Percentiles rank a stretch among this genome's conserved stretches.
phyloP scores from a whole-genome alignment of 2,329 filamentous ascomycete species.

The Dothistroma pini region DNA sequence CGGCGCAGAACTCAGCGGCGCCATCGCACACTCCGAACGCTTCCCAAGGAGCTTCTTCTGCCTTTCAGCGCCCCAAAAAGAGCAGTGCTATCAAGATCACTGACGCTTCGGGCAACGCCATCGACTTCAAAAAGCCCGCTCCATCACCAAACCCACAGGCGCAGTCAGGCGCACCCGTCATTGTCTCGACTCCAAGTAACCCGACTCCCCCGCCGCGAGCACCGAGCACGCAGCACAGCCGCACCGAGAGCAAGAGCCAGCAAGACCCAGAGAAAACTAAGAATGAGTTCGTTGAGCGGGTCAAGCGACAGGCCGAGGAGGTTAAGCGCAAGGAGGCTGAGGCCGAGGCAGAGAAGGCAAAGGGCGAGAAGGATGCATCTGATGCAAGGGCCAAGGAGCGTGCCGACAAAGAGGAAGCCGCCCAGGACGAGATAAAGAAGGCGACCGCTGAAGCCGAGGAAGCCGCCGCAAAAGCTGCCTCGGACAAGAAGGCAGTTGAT shows the following conservation, averaged over 20 bases:
- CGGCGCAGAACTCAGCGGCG: constrained; percentile 55
- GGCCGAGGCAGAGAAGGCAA: constrained; percentile 53
- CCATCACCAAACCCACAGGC: constrained; percentile 55
- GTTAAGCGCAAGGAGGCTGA: constrained; percentile 37
- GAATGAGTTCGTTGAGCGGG: constrained; percentile 62
- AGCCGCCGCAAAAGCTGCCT: constrained; percentile 49
- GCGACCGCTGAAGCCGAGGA: constrained; percentile 41
- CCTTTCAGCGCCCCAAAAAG: constrained; percentile 62
- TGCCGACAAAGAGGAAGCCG: constrained; percentile 27
- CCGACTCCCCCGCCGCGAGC: constrained; percentile 70
- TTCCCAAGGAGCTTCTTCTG: constrained; percentile 40
- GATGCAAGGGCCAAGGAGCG: constrained; percentile 49
- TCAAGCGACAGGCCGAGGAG: constrained; percentile 51
- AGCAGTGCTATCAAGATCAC: constrained; percentile 80
- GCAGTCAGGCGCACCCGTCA: constrained; percentile 57
- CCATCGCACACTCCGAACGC: constrained; percentile 40
- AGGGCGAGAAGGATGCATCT: constrained; percentile 43
- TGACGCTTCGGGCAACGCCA: constrained; percentile 71
- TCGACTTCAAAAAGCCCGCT: constrained; percentile 61
- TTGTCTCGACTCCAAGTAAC: constrained; percentile 71
- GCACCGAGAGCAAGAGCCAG: constrained; percentile 71
- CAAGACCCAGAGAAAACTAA: constrained; percentile 69
- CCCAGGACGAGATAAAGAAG: constrained; percentile 40
- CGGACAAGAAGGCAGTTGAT: constrained; percentile 29
- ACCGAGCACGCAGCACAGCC: constrained; percentile 62